A percentile compares a stretch with the other conserved stretches of the same genome.
Evolutionary conservation across 1,284 basidiomycete species (phyloP).

Genomic region (Mycena citricolor): DNA sequence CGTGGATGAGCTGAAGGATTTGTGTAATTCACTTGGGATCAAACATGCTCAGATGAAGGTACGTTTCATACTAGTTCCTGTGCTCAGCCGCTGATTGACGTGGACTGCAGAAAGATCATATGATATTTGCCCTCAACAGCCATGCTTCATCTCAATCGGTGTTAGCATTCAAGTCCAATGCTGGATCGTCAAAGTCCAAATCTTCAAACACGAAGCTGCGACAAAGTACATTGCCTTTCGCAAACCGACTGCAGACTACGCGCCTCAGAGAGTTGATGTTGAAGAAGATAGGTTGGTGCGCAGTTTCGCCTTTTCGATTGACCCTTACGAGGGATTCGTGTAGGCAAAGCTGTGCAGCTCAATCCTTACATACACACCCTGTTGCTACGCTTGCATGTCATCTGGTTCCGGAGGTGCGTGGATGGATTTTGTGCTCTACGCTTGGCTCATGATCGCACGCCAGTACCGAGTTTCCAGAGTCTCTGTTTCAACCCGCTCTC

Average conservation of each 20-base stretch:
- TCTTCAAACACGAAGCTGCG: conserved; percentile 26
- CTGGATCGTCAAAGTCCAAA: conserved; percentile 28
- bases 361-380: conserved; percentile 57
- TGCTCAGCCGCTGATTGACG: conserved; percentile 2
- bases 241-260: conserved; percentile 40
- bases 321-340: too few species aligned
- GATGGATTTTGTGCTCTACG: background rate
- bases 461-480: conserved; percentile 61
- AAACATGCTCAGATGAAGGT: conserved; percentile 42
- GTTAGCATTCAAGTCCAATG: conserved; percentile 32
- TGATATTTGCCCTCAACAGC: conserved; percentile 54
- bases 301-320: too few species aligned
- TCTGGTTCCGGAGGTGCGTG: conserved; percentile 77
- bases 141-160: conserved; percentile 38
- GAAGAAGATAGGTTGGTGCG: conserved; percentile 42
- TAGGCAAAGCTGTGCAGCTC: conserved; percentile 58
- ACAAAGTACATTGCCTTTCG: conserved; percentile 37
- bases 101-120: conserved; percentile 48
- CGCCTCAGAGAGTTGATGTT: conserved; percentile 50
- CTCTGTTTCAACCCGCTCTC: conserved; percentile 69
- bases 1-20: conserved; percentile 57
- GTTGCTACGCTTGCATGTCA: conserved; percentile 81
- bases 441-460: background rate
- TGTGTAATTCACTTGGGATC: conserved; percentile 64
- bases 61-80: conserved; percentile 3